phyloP scores from a whole-genome alignment of 169 alveolate species.

The Pseudocohnilembus persalinus region DNA sequence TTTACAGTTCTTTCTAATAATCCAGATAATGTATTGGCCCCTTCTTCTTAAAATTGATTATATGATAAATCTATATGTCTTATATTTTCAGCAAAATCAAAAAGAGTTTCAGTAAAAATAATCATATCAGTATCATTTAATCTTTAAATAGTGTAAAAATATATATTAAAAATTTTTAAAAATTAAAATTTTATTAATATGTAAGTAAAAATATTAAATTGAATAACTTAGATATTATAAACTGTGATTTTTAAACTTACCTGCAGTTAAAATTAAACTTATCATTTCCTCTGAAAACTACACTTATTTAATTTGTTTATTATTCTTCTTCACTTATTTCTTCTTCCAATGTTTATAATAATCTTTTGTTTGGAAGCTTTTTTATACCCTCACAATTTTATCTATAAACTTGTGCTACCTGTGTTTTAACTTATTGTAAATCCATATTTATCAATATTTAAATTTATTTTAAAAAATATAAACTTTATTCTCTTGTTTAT shows the following conservation, averaged over 20 bases:
- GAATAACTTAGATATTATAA: no score
- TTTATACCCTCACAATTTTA: conserved; percentile 9
- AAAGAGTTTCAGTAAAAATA: conserved; percentile 50
- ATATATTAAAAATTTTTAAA: no score
- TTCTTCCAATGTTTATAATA: not conserved
- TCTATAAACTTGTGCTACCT: conserved; percentile 1
- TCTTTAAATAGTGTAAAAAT: no score
- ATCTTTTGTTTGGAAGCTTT: conserved; percentile 3
- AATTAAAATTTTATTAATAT: no score
- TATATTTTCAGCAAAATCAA: conserved; percentile 54
- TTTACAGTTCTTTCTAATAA: conserved; percentile 44
- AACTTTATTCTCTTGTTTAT: no score
- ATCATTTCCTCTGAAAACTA: conserved; percentile 75
- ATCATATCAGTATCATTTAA: conserved; percentile 61
- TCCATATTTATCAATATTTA: not conserved
- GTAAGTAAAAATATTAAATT: no score
- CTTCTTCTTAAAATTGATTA: conserved; percentile 62
- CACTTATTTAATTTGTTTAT: conserved; percentile 20
- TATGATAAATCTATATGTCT: conserved; percentile 72
- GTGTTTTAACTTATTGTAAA: not conserved
- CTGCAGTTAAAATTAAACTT: conserved; percentile 53
- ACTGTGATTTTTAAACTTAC: no score
- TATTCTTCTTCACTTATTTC: not conserved
- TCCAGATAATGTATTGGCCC: conserved; percentile 58
- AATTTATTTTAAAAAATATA: not conserved